phyloP scores from a whole-genome alignment of 768 basidiomycete species.

The Amanita molliuscula region DNA sequence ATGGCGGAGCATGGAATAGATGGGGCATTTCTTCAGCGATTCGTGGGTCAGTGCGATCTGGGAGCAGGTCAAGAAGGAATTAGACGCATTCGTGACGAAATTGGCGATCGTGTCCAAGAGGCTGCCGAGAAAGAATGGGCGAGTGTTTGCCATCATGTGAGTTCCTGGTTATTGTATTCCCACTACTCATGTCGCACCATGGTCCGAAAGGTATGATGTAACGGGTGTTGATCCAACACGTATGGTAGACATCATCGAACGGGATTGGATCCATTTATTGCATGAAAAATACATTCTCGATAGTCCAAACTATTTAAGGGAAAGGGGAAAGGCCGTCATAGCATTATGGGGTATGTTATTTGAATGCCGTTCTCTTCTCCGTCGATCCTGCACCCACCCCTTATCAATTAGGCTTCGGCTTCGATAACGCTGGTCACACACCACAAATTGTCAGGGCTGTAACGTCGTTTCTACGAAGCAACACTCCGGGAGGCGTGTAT shows the following conservation, averaged over 20 bases:
- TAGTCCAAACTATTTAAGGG: slow-evolving; percentile 63
- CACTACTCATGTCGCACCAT: background rate
- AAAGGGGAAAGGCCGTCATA: slow-evolving; percentile 61
- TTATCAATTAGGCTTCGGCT: slow-evolving; percentile 50
- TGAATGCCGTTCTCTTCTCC: slow-evolving; percentile 1
- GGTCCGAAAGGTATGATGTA: slow-evolving; percentile 62
- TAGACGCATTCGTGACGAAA: slow-evolving; percentile 56
- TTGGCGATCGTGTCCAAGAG: slow-evolving; percentile 59
- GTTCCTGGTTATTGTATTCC: slow-evolving; percentile 13
- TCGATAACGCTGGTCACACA: slow-evolving; percentile 49
- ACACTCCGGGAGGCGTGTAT: slow-evolving; percentile 65
- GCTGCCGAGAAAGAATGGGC: slow-evolving; percentile 73
- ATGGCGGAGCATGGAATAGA: slow-evolving; percentile 78
- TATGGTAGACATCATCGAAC: slow-evolving; percentile 54
- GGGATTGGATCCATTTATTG: slow-evolving; percentile 69
- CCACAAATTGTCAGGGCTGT: slow-evolving; percentile 49
- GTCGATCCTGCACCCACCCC: slow-evolving; percentile 1
- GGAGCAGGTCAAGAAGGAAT: slow-evolving; percentile 46
- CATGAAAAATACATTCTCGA: slow-evolving; percentile 50
- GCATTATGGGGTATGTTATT: slow-evolving; percentile 52
- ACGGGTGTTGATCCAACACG: slow-evolving; percentile 65
- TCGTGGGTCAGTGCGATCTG: slow-evolving; percentile 57
- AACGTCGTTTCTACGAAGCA: slow-evolving; percentile 43
- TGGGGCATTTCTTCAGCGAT: slow-evolving; percentile 76
- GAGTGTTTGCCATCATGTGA: slow-evolving; percentile 81